Evolutionary conservation across 192 early-diverging fungal genomes (phyloP).

Genomic region (Coemansia sp.): DNA sequence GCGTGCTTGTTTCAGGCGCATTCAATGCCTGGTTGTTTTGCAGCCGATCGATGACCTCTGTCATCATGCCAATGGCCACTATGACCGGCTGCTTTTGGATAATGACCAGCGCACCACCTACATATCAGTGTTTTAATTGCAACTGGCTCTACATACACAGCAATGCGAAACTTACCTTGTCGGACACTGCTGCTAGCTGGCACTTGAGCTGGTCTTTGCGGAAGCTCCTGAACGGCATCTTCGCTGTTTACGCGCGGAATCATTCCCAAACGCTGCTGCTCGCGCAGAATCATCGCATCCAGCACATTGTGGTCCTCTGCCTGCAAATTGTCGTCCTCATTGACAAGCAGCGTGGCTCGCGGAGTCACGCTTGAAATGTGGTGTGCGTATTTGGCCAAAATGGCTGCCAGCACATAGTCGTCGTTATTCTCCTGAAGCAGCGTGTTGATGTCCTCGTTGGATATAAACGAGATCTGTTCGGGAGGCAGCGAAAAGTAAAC

Average conservation of each 20-base stretch:
- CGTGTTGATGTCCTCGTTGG: not conserved
- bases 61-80: not conserved
- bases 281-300: constrained; percentile 6
- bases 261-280: constrained; percentile 32
- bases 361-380: constrained; percentile 18
- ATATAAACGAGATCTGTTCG: not conserved
- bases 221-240: no score
- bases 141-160: no score
- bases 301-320: constrained; percentile 12
- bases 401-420: constrained; percentile 21
- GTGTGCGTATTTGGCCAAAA: constrained; percentile 10
- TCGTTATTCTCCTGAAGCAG: constrained; percentile 19
- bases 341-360: constrained; percentile 37
- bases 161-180: not conserved
- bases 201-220: no score
- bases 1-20: not conserved
- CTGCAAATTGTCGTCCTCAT: constrained; percentile 29
- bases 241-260: not conserved
- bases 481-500: constrained; percentile 59
- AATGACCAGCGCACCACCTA: not conserved
- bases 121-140: not conserved
- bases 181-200: no score
- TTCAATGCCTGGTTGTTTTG: not conserved
- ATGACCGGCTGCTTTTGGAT: not conserved
- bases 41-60: not conserved